Evolutionary conservation across 805 yeast genomes (phyloP), one percentile per base, ranked within the genome.

Genomic region (Yamadazyma laniorum): DNA sequence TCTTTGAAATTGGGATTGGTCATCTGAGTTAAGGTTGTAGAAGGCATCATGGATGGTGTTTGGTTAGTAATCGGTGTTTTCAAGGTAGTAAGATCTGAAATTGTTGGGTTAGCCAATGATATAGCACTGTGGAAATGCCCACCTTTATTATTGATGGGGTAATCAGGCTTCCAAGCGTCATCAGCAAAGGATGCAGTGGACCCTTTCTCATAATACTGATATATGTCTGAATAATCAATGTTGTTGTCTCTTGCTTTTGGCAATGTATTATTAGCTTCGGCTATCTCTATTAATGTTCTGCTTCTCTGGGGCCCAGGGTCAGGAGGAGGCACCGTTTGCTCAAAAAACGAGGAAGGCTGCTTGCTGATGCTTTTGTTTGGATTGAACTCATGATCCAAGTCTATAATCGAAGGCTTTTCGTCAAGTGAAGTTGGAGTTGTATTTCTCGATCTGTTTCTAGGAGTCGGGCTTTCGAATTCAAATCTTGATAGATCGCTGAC

Each of bases 401-500:
- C 37, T 29, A 39, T 29, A 9, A 26, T 18, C 18, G 34, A 18
- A 14, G 35, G 26, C 7, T 29, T 19, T 15, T 44, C 34, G 21
- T 51, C 50, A 17, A 43, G 18, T 6, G 62, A 50, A 6, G 60
- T 50, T 1, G 68, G 67, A 6, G 68, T 55, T 2, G 61, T 36
- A 34, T 63, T 57, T 44, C 67, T 42, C 3, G 68, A 60, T 25
- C 67, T 43, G 18, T 45, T 48, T 32, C 58, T 25, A 2, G 64
- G 59, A 4, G 49, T 43, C 3, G 45, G 48, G 16, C 44, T 43
- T 18, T 57, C 61, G 35, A 48, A 55, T 25, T 62, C 62, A 35
- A 63, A 65, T 6, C 70, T 49, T 14, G 67, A 56, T 7, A 51
- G 37, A 40, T 63, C 68, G 40, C 65, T 54, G 7, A 59, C 57